Evolutionary conservation across 169 alveolate species (phyloP), one percentile per base, ranked within the genome.

Genomic region (Babesia caballi): DNA sequence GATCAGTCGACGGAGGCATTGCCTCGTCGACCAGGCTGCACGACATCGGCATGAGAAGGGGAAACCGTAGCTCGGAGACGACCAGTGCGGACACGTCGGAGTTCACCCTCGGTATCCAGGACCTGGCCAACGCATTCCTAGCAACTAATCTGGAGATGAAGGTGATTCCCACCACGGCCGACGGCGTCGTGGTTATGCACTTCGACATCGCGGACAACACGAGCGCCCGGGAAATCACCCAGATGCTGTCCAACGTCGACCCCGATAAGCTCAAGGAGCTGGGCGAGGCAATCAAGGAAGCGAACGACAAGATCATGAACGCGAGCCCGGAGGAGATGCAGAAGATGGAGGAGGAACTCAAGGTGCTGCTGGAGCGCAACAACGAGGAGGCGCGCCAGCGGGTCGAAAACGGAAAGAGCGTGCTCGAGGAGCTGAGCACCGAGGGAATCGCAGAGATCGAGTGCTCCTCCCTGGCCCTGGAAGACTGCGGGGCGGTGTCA

Each of bases 391-490:
- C 61, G 14, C 49, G 30, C 19, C 23, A 71, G 42, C 75, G 71
- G 36, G 41, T 65, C 27, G 78, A 70, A 7, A 33, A 40, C 28
- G 75, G 73, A 28, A 81, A 70, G 53, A 11, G 35, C 41, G 61
- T 81, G 35, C 66, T 81, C 47, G 71, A 65, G 59, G 84, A 81
- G 47, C 73, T 81, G 32, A 81, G 88, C 56, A 61, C 41, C 46
- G 69, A 61, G 21, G 72, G 80, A 25, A 51, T 71, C 28, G 54
- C 69, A 0, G 50, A 27, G 40, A 54, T 56, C 27, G 84, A 70
- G 42, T 81, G 88, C 77, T 40, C 67, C 7, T 17, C 57, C 14
- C 61, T 81, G 36, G 59, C 58, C 0, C 35, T 41, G 42, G 84
- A 60, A 3, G 66, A 72, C 46, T 81, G 88, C 63, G 35, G 35